Conservation (phyloP, 805 yeast genomes). For the Pichia phayaonensis region DNA sequence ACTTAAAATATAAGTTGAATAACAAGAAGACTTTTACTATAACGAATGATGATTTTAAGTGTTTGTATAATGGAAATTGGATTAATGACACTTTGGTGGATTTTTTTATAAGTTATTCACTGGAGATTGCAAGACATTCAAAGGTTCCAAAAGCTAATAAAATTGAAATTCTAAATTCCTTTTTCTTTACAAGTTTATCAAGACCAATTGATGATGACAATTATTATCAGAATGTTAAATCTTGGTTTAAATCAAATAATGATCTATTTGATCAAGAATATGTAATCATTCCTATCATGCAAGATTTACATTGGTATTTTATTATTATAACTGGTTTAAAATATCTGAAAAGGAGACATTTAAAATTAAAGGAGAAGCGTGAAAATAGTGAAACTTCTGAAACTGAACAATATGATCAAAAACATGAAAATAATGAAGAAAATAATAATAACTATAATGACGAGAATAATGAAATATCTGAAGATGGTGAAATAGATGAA, state of each 20-base stretch:
- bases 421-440: background rate
- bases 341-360: slow-evolving; percentile 12
- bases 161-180: slow-evolving; percentile 63
- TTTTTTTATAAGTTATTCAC: slow-evolving; percentile 61
- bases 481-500: background rate
- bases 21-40: slow-evolving; percentile 51
- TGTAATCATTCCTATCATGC: slow-evolving; percentile 76
- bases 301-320: slow-evolving; percentile 81
- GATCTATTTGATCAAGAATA: slow-evolving; percentile 44
- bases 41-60: slow-evolving; percentile 63
- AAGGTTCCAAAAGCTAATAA: slow-evolving; percentile 29
- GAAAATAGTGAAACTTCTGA: background rate
- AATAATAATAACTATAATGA: background rate
- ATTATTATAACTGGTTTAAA: slow-evolving; percentile 58
- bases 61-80: slow-evolving; percentile 78
- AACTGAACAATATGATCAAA: background rate
- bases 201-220: slow-evolving; percentile 19
- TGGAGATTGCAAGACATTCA: slow-evolving; percentile 28
- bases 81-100: slow-evolving; percentile 84
- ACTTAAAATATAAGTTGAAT: slow-evolving; percentile 42
- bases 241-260: slow-evolving; percentile 74
- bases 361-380: background rate
- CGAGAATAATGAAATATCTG: background rate
- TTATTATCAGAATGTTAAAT: slow-evolving; percentile 55
- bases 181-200: slow-evolving; percentile 65